A percentile compares a stretch with the other conserved stretches of the same genome.
These are phyloP conservation scores for Gleditsia sinensis DNA, from an alignment of 306 rosid genomes.

Conservation along the genomic window DNA sequence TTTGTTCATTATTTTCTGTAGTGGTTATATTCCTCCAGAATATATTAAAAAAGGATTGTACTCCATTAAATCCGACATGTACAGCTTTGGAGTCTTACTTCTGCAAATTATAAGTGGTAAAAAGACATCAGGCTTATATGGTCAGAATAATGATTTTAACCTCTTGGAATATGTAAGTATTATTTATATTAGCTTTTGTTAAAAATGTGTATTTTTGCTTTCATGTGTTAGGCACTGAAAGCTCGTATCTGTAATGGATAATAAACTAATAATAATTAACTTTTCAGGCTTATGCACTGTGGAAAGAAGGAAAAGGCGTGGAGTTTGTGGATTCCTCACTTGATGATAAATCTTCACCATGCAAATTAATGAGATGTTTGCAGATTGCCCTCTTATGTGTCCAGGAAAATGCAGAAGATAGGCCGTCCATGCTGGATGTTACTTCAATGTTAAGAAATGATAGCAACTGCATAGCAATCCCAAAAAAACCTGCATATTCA, in stretches of 20 bases:
- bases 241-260: no score
- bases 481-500: conserved; percentile 37
- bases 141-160: conserved; percentile 15
- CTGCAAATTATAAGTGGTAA: conserved; percentile 50
- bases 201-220: no score
- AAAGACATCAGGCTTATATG: not conserved
- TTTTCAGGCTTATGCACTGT: conserved; percentile 40
- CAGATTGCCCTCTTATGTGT: no score
- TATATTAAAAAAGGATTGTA: conserved; percentile 37
- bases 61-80: conserved; percentile 40
- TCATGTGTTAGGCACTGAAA: no score
- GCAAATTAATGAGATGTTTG: conserved; percentile 39
- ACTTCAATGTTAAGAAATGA: conserved; percentile 41
- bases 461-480: not conserved
- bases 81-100: conserved; percentile 48
- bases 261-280: not conserved
- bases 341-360: conserved; percentile 36
- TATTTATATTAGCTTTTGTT: not conserved
- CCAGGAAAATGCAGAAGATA: no score
- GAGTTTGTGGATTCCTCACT: conserved; percentile 40
- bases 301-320: conserved; percentile 42
- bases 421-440: no score
- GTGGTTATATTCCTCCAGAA: conserved; percentile 41
- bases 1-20: not conserved
- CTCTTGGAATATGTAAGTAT: conserved; percentile 43